Evolutionary conservation across 2,329 filamentous ascomycete species (phyloP), one percentile per base, ranked within the genome.

Genomic region (Xylaria sp.): DNA sequence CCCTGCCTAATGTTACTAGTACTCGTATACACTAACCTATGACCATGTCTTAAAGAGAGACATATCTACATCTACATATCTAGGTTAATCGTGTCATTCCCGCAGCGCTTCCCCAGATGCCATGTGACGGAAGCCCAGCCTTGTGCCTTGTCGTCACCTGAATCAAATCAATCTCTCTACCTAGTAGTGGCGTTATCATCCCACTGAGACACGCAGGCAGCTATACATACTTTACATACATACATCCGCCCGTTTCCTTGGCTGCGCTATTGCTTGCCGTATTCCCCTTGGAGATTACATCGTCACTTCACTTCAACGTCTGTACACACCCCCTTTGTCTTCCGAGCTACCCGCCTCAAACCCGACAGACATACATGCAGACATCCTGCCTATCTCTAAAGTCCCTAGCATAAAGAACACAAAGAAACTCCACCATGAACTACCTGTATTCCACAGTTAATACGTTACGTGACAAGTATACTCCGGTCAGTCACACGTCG

Each of bases 371-470:
- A 57, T n/a, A 61, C 55, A 58, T 58, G 35, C 55, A 59, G 21
- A 66, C 48, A 35, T 65, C 40, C 48, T 55, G 32, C 10, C 37
- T 40, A 63, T 51, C 50, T 53, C 16, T 8, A 54, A 48, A 13
- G 8, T 12, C 44, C 29, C 23, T 55, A 58, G 37, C 16, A 57
- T 57, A 57, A 66, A 60, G 37, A 50, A 57, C 51, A 48, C 58
- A 66, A 29, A 59, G 18, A 44, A 47, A 62, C 50, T 32, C 60
- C 77, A 82, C 73, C 69, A 97, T 97, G 93, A 96, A 97, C 80
- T 91, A 94, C 84, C 88, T 98, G 77, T 93, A 97, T 82, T 97
- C 94, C 65, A 95, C 93, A 60, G 91, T 98, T 80, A 96, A 97
- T 81, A 93, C 91, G 75, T 90, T 97, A 78, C 92, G 95, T 75